phyloP scores from a whole-genome alignment of 768 basidiomycete species.

The Cystobasidiopsis lactophilus region DNA sequence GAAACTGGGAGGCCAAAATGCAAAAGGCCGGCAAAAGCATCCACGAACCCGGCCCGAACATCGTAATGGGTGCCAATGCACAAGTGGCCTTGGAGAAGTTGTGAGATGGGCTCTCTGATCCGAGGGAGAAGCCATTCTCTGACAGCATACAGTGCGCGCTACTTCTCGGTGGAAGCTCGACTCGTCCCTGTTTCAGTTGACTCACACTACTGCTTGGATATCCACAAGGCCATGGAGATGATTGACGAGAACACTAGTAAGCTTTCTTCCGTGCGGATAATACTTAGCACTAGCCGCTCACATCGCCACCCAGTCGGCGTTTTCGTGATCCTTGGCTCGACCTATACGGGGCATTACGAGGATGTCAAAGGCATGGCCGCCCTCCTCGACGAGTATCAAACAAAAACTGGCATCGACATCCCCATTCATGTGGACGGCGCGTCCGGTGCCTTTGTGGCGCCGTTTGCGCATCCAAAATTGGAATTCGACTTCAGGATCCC shows the following conservation, averaged over 20 bases:
- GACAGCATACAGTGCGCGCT: too few relatives aligned
- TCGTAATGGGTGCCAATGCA: slow-evolving; percentile 43
- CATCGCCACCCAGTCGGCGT: slow-evolving; percentile 30
- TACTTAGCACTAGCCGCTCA: too few relatives aligned
- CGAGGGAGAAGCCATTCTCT: too few relatives aligned
- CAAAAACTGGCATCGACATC: slow-evolving; percentile 29
- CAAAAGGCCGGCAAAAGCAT: slow-evolving; percentile 41
- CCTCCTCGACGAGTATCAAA: slow-evolving; percentile 37
- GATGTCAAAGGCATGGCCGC: slow-evolving; percentile 41
- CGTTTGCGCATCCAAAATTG: slow-evolving; percentile 29
- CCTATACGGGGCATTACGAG: slow-evolving; percentile 38
- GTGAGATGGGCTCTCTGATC: too few relatives aligned
- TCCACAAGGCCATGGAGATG: slow-evolving; percentile 40
- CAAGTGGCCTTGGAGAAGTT: slow-evolving; percentile 46
- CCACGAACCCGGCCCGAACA: slow-evolving; percentile 39
- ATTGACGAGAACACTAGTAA: slow-evolving; percentile 37
- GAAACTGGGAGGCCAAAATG: slow-evolving; percentile 42
- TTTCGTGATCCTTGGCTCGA: slow-evolving; percentile 36
- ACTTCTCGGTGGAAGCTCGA: slow-evolving; percentile 36
- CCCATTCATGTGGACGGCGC: slow-evolving; percentile 44
- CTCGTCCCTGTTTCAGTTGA: slow-evolving; percentile 43
- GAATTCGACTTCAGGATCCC: slow-evolving; percentile 22
- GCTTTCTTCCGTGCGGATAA: too few relatives aligned
- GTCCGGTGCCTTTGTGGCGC: slow-evolving; percentile 42
- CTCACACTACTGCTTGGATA: slow-evolving; percentile 49